Evolutionary conservation across 495 filamentous ascomycete species (phyloP).

Genomic region (Aspergillus cristatus): DNA sequence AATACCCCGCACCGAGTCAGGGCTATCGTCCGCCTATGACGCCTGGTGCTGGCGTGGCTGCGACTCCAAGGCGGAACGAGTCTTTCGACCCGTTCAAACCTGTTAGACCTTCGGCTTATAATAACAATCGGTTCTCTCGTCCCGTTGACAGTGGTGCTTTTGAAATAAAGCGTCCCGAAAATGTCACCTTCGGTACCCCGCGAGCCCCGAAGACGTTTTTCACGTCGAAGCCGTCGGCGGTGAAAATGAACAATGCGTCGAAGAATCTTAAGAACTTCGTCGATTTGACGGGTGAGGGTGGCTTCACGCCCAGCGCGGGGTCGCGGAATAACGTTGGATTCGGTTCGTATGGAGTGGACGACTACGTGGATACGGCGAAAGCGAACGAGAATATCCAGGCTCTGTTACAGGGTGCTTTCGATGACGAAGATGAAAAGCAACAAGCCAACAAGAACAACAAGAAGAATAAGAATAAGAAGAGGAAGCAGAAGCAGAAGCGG

Average conservation of each 20-base stretch:
- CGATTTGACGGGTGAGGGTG: slow-evolving; percentile 32
- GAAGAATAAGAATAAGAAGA: slow-evolving; percentile 28
- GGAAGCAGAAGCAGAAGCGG: slow-evolving; percentile 37
- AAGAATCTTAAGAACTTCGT: slow-evolving; percentile 36
- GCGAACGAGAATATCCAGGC: slow-evolving; percentile 82
- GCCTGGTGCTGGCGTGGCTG: slow-evolving; percentile 7
- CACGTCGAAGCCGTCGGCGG: slow-evolving; percentile 31
- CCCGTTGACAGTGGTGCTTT: slow-evolving; percentile 23
- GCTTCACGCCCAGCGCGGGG: slow-evolving; percentile 13
- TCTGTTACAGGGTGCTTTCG: slow-evolving; percentile 76
- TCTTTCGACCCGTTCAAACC: slow-evolving; percentile 37
- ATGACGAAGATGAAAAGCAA: slow-evolving; percentile 64
- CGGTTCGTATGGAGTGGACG: slow-evolving; percentile 45
- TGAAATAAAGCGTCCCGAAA: slow-evolving; percentile 38
- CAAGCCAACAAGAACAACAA: slow-evolving; percentile 44
- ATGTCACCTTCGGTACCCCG: slow-evolving; percentile 31
- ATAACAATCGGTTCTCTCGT: slow-evolving; percentile 15
- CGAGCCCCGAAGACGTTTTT: slow-evolving; percentile 32
- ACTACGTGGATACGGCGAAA: slow-evolving; percentile 67
- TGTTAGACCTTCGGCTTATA: slow-evolving; percentile 33
- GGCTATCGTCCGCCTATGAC: slow-evolving; percentile 12
- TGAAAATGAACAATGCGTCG: slow-evolving; percentile 22
- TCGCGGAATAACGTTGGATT: slow-evolving; percentile 22
- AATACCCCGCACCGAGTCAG: slow-evolving; percentile 10
- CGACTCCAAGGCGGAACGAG: slow-evolving; percentile 19